Percentiles rank a stretch among this genome's conserved stretches.
Evolutionary conservation across 2,329 filamentous ascomycete genomes (phyloP).

Genomic region (Clarireedia paspali): DNA sequence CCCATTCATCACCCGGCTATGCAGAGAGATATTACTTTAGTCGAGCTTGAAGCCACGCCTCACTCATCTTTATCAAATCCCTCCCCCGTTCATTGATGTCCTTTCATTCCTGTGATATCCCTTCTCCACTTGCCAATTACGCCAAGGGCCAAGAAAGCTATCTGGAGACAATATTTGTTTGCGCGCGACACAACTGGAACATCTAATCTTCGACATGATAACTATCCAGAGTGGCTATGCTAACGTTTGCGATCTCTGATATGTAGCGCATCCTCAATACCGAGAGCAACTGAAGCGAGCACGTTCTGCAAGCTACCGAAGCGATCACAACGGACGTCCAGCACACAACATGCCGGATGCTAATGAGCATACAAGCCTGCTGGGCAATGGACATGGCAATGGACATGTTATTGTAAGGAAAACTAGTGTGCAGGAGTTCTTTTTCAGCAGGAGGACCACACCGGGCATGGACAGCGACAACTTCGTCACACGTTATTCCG

Average conservation of each 20-base stretch:
- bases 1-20: background rate
- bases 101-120: background rate
- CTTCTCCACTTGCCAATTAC: background rate
- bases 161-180: background rate
- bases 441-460: slow-evolving; percentile 21
- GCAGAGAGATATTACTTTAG: background rate
- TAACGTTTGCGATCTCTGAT: slow-evolving; percentile 12
- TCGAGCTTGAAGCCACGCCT: slow-evolving; percentile 1
- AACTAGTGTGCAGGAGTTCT: slow-evolving; percentile 18
- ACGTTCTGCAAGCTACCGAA: background rate
- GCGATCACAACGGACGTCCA: background rate
- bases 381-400: slow-evolving; percentile 13
- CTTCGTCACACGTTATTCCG: slow-evolving; percentile 17
- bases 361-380: slow-evolving; percentile 18
- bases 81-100: background rate
- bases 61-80: background rate
- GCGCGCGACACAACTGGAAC: slow-evolving; percentile 1
- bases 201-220: slow-evolving; percentile 5
- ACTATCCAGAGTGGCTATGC: slow-evolving; percentile 6
- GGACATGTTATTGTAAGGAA: slow-evolving; percentile 2
- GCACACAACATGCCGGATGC: background rate
- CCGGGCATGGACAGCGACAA: slow-evolving; percentile 24
- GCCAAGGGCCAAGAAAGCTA: background rate
- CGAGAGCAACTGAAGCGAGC: slow-evolving; percentile 14
- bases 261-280: slow-evolving; percentile 15